A percentile compares a stretch with the other conserved stretches of the same genome.
These are phyloP conservation scores for Neofusicoccum cordaticola DNA, from an alignment of 2,329 filamentous ascomycete species.

Conservation along the genomic window DNA sequence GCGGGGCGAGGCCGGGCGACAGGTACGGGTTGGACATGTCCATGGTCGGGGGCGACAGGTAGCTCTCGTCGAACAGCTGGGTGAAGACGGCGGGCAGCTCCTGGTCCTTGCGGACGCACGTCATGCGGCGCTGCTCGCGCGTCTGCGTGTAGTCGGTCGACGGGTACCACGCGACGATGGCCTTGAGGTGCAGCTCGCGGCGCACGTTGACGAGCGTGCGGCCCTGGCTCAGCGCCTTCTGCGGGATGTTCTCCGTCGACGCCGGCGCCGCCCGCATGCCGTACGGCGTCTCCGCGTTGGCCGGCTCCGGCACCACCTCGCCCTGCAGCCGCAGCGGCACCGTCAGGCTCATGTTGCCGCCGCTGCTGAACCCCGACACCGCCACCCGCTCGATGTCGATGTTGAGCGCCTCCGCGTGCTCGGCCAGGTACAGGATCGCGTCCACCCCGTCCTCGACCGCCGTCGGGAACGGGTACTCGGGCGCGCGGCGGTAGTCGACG, in stretches of 20 bases:
- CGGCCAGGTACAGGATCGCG: slow-evolving; percentile 57
- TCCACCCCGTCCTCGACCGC: slow-evolving; percentile 64
- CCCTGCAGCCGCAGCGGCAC: slow-evolving; percentile 58
- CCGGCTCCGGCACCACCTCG: slow-evolving; percentile 33
- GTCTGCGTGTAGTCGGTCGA: slow-evolving; percentile 61
- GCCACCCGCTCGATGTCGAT: slow-evolving; percentile 58
- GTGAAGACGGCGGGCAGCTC: slow-evolving; percentile 52
- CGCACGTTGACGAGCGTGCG: slow-evolving; percentile 16
- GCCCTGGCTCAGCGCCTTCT: slow-evolving; percentile 9
- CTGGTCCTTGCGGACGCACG: slow-evolving; percentile 52
- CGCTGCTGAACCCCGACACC: slow-evolving; percentile 61
- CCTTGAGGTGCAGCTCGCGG: slow-evolving; percentile 49
- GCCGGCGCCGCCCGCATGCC: slow-evolving; percentile 10
- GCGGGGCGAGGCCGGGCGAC: slow-evolving; percentile 56
- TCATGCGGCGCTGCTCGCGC: slow-evolving; percentile 57
- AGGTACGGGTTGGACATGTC: slow-evolving; percentile 58
- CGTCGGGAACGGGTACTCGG: slow-evolving; percentile 61
- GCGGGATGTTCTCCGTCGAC: slow-evolving; percentile 12
- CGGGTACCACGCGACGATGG: slow-evolving; percentile 62
- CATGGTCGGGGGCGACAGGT: slow-evolving; percentile 46
- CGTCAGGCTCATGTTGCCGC: slow-evolving; percentile 61
- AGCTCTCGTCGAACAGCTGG: slow-evolving; percentile 52
- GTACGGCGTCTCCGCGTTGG: slow-evolving; percentile 23
- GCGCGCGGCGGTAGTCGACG: slow-evolving; percentile 61
- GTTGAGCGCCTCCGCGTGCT: slow-evolving; percentile 54